Evolutionary conservation across 2,329 filamentous ascomycete genomes (phyloP), one percentile per base, ranked within the genome.

Genomic region (Geosmithia putterillii): DNA sequence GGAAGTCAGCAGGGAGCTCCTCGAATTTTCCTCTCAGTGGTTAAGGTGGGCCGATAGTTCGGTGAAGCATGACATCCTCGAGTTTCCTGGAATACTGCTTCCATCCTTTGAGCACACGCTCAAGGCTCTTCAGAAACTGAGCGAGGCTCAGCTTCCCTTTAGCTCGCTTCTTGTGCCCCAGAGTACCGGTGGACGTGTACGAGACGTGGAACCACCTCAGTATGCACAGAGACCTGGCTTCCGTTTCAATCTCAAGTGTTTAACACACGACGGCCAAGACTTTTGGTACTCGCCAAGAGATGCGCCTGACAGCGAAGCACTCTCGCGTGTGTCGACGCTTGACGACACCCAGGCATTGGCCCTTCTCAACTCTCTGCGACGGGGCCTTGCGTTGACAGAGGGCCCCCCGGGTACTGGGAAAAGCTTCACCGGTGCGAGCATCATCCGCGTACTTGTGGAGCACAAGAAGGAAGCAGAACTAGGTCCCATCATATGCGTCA

Each of bases 371-470:
- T 67, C 74, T 3, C 57, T 85, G 1, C 65, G 61, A 1, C 64
- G 68, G 1, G 66, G 67, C 28, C 56, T 83, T 8, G 71, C 76
- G 1, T 61, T 84, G 4, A 80, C 84, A 10, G 80, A 86, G 59
- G 82, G 82, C 0, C 81, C 81, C 0, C 81, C 81, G 0, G 81
- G 82, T 0, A 86, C 81, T 0, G 81, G 82, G 0, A 86, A 86
- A 53, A 73, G 67, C 4, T 83, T 71, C 48, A 66, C 71, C 0
- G 80, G 79, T 3, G 66, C 76, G 2, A 65, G 71, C 38, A 54
- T 84, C n/a, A 70, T 82, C 46, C 71, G 72, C 46, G 64, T 69
- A 0, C 53, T 81, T 6, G 52, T 81, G 3, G 53, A 54, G 12
- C 68, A 69, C 48, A 66, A 64, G 41, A 25, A 36, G 0, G 47